Percentiles rank a stretch among this genome's conserved stretches.
Conservation (phyloP, 306 rosid genomes). For the Benincasa hispida region DNA sequence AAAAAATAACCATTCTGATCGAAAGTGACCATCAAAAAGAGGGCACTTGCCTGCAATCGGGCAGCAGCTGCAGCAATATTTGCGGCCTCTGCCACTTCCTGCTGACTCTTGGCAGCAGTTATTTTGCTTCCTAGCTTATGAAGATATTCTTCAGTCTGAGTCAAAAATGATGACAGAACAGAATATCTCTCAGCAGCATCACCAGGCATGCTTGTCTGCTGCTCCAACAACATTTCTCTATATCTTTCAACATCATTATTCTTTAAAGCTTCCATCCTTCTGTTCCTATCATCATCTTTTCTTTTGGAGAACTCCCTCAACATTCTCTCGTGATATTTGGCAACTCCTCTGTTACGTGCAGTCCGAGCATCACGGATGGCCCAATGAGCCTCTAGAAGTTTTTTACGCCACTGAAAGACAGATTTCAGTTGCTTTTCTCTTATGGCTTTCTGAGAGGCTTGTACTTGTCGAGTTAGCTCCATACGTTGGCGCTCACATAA, state of each 20-base stretch:
- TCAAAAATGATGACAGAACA: conserved; percentile 82
- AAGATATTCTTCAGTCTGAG: conserved; percentile 97
- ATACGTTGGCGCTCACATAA: conserved; percentile 92
- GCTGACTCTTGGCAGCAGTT: conserved; percentile 79
- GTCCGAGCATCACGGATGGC: conserved; percentile 92
- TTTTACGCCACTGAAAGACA: conserved; percentile 91
- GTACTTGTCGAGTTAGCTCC: conserved; percentile 88
- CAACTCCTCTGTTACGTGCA: conserved; percentile 95
- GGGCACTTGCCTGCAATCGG: conserved; percentile 59
- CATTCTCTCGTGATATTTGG: conserved; percentile 92
- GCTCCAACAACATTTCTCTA: conserved; percentile 91
- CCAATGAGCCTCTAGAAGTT: conserved; percentile 96
- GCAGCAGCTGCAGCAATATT: conserved; percentile 85
- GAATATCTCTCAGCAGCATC: conserved; percentile 96
- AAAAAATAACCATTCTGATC: neutral
- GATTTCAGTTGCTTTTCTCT: conserved; percentile 93
- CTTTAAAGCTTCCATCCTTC: conserved; percentile 93
- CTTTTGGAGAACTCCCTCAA: conserved; percentile 86
- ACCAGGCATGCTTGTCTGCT: conserved; percentile 77
- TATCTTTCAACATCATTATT: conserved; percentile 97
- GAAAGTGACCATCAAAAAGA: neutral
- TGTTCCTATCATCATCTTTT: conserved; percentile 85
- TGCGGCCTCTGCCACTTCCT: conserved; percentile 93
- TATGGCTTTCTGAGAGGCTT: conserved; percentile 71
- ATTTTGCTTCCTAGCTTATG: conserved; percentile 89